These are phyloP conservation scores for Mycena olivaceomarginata DNA, from an alignment of 768 basidiomycete genomes.

Conservation along the genomic window DNA sequence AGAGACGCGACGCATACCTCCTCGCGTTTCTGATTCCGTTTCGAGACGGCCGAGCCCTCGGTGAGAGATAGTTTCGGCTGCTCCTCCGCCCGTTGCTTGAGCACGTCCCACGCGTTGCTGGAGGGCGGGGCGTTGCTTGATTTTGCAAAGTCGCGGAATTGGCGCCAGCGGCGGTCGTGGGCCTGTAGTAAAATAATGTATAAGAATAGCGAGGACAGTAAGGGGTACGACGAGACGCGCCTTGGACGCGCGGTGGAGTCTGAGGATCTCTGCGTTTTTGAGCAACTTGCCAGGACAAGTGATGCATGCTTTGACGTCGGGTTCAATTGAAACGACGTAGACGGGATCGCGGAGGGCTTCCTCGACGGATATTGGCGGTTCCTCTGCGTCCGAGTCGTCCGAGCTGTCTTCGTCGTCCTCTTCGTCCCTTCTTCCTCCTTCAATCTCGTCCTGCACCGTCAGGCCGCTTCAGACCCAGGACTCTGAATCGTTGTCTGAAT, in stretches of 20 bases:
- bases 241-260: slow-evolving; percentile 76
- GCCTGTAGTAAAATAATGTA: slow-evolving; percentile 63
- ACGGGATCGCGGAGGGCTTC: slow-evolving; percentile 80
- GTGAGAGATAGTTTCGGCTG: slow-evolving; percentile 51
- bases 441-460: slow-evolving; percentile 34
- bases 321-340: slow-evolving; percentile 73
- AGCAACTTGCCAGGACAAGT: slow-evolving; percentile 85
- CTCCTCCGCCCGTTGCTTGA: slow-evolving; percentile 52
- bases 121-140: slow-evolving; percentile 62
- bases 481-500: slow-evolving; percentile 56
- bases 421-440: neutral
- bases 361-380: slow-evolving; percentile 70
- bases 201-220: slow-evolving; percentile 29
- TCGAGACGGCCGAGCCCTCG: slow-evolving; percentile 61
- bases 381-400: slow-evolving; percentile 54
- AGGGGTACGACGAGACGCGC: slow-evolving; percentile 66
- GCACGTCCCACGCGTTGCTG: slow-evolving; percentile 70
- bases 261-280: slow-evolving; percentile 74
- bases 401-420: slow-evolving; percentile 49
- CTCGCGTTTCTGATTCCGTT: slow-evolving; percentile 74
- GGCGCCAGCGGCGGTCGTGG: slow-evolving; percentile 71
- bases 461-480: slow-evolving; percentile 25
- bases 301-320: slow-evolving; percentile 76
- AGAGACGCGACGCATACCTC: slow-evolving; percentile 58
- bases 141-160: slow-evolving; percentile 67